Base-by-base conservation (phyloP, 2,329 filamentous ascomycete genomes). In the Achaetomium macrosporum region DNA sequence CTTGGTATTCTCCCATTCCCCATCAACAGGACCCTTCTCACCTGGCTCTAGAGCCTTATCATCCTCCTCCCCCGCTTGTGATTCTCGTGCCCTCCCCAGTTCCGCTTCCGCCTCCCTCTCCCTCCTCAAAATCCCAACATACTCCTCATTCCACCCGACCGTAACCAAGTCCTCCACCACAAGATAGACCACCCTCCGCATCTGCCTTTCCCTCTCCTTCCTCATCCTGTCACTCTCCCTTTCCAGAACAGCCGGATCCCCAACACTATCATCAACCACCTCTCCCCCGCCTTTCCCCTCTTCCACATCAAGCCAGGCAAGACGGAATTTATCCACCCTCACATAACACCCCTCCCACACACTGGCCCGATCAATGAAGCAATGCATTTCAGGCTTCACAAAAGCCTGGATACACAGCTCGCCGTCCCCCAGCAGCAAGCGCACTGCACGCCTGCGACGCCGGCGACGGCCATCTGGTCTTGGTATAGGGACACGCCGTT, bases 401-500 rank as follows among this genome's bases (percentile, higher is more conserved):
- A 82, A 63, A 0, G 76, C 76, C 61, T 82, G 78, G n/a, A 82
- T 70, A 57, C 75, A 80, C 3, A 79, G 63, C 59, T 75, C 69
- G 1, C 78, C 77, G 57, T 82, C 78, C 36, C 77, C 74, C 0
- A 82, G 70, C 0, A 81, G 50, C 11, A 82, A 57, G 2, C 77
- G 69, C 1, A 79, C 60, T 2, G 69, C 67, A 31, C 76, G 73
- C 19, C 20, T n/a, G n/a, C 33, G 35, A 37, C 35, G 35, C 4
- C 33, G 10, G 5, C 5, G 10, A 15, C 33, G 10, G 10, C 33
- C 33, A 35, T 15, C 33, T 12, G 35, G 35, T n/a, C 8, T 7
- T 11, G 29, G 16, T 29, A 41, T 13, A 11, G 29, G 42, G 5
- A 53, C 15, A 15, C 16, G 15, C 3, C 40, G 19, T 5, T 67